Percentiles rank a stretch among this genome's conserved stretches.
Conservation (phyloP, 2,329 filamentous ascomycete species). For the Aspergillus sp. region DNA sequence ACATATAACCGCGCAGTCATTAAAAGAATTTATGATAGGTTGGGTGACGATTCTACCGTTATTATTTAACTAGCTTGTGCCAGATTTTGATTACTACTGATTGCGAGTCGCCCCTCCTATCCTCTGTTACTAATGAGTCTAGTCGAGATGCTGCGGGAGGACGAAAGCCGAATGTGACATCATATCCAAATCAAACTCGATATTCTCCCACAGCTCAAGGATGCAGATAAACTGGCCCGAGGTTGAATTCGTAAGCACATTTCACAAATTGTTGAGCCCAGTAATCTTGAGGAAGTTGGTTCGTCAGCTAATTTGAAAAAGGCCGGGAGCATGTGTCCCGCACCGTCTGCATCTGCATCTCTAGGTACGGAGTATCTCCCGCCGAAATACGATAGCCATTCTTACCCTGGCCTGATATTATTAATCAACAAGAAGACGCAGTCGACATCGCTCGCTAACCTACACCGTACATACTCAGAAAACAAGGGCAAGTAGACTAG, state of each 20-base stretch:
- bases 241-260: neutral
- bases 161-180: conserved; percentile 2
- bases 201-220: no score
- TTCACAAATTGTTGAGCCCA: neutral
- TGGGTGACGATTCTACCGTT: neutral
- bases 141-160: conserved; percentile 2
- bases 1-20: conserved; percentile 24
- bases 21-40: neutral
- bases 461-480: no score
- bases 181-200: neutral
- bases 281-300: neutral
- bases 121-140: conserved; percentile 3
- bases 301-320: neutral
- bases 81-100: neutral
- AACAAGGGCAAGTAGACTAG: no score
- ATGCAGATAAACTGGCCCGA: neutral
- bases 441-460: no score
- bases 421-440: neutral
- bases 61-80: neutral
- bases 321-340: neutral
- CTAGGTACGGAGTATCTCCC: neutral
- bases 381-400: neutral
- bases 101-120: neutral
- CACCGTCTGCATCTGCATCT: neutral
- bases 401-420: neutral